A percentile compares a stretch with the other conserved stretches of the same genome.
These are phyloP conservation scores for Flaveria robusta DNA, from an alignment of 129 eudicot species.

Conservation along the genomic window DNA sequence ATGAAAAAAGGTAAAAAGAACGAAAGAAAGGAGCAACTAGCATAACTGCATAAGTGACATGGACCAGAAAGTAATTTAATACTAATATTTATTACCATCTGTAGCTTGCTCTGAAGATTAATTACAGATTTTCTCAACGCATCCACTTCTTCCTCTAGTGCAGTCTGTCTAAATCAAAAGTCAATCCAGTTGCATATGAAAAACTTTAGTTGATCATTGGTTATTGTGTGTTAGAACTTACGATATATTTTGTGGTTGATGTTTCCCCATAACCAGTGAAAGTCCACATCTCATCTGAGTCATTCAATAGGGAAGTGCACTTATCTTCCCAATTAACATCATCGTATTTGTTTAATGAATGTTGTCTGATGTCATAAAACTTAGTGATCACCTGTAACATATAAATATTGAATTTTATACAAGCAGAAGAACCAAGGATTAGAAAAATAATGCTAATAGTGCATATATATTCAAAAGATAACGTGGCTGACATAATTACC, in stretches of 20 bases:
- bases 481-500: constrained; percentile 38
- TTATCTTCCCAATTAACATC: constrained; percentile 64
- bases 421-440: background rate
- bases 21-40: background rate
- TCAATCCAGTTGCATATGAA: constrained; percentile 44
- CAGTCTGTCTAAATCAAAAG: constrained; percentile 75
- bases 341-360: constrained; percentile 32
- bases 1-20: background rate
- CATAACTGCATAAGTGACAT: constrained; percentile 1
- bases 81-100: constrained; percentile 46
- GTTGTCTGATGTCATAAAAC: constrained; percentile 62
- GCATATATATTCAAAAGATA: background rate
- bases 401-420: constrained; percentile 5
- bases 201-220: background rate
- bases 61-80: constrained; percentile 17
- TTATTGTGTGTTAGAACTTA: constrained; percentile 38
- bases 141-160: constrained; percentile 71
- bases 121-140: constrained; percentile 51
- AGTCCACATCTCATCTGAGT: constrained; percentile 71
- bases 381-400: constrained; percentile 62
- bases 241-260: constrained; percentile 70
- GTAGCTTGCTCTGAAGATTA: constrained; percentile 59
- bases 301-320: constrained; percentile 59
- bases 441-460: background rate
- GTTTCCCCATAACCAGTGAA: constrained; percentile 57